Conservation (phyloP, 2,329 filamentous ascomycete species). For the Corinectria fuckeliana region DNA sequence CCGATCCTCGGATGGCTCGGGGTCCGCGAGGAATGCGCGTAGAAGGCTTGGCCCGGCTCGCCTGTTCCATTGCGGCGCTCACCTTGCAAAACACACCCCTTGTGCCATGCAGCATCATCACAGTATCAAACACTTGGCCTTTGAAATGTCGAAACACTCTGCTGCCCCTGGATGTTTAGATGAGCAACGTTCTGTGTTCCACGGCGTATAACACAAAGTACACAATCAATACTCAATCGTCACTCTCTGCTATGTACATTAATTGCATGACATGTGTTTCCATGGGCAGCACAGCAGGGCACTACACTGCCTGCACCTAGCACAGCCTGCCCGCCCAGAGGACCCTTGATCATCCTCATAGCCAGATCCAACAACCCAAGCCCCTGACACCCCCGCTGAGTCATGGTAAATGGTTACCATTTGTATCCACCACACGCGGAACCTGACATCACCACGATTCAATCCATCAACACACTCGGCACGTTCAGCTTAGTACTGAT, state of each 20-base stretch:
- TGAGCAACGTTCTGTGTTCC: neutral
- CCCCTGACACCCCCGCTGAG: neutral
- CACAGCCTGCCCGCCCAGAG: constrained; percentile 3
- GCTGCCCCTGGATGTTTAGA: neutral
- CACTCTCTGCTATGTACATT: neutral
- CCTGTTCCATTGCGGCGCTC: constrained; percentile 3
- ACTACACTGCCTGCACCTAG: neutral
- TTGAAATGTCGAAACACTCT: neutral
- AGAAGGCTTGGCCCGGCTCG: constrained; percentile 14
- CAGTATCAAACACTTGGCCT: neutral
- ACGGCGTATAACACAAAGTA: neutral
- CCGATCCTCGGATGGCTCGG: constrained; percentile 31
- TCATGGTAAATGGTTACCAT: neutral
- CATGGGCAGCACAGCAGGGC: neutral
- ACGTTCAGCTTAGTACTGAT: neutral
- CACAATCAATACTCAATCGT: neutral
- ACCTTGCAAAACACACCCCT: neutral
- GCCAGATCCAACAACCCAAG: constrained; percentile 2
- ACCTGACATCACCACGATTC: neutral
- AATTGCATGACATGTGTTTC: neutral
- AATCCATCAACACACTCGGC: neutral
- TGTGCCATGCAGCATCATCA: neutral
- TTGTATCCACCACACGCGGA: neutral
- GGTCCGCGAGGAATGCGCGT: constrained; percentile 29
- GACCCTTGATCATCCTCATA: constrained; percentile 5